Percentiles rank a stretch among this genome's conserved stretches.
Conservation (phyloP, 73 alveolate species). For the Paramecium caudatum region DNA sequence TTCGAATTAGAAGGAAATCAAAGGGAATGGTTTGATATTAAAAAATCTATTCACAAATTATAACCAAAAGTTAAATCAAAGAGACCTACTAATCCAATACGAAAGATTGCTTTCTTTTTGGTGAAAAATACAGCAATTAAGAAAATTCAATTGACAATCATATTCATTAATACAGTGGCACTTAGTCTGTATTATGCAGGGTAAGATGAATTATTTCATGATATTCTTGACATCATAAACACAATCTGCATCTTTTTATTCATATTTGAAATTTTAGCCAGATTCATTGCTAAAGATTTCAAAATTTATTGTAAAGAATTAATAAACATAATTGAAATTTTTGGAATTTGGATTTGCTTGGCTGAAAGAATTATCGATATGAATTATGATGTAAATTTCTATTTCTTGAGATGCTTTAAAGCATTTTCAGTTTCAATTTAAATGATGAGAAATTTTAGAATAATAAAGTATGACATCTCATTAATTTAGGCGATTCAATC, state of each 20-base stretch:
- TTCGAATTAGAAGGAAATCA: constrained; percentile 54
- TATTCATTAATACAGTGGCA: not conserved
- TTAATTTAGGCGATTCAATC: constrained; percentile 20
- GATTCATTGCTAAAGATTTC: constrained; percentile 34
- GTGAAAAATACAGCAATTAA: not conserved
- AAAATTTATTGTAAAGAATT: not conserved
- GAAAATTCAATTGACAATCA: not conserved
- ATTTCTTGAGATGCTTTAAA: constrained; percentile 23
- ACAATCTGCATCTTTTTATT: not conserved
- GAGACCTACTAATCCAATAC: not conserved
- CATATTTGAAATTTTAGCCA: constrained; percentile 16
- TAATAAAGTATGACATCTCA: not conserved
- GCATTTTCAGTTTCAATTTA: constrained; percentile 19
- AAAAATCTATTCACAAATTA: constrained; percentile 47
- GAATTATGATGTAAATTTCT: not conserved
- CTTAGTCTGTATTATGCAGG: constrained; percentile 14
- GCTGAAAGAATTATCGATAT: not conserved
- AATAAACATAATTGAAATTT: not conserved
- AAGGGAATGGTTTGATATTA: constrained; percentile 69
- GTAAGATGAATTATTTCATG: not conserved
- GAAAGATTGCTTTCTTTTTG: not conserved
- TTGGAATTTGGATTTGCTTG: not conserved
- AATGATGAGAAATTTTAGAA: constrained; percentile 47
- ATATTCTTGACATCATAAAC: not conserved
- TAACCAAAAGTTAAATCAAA: constrained; percentile 65